Evolutionary conservation across 345 rosid species (phyloP).

Genomic region (Gossypium rotundifolium): DNA sequence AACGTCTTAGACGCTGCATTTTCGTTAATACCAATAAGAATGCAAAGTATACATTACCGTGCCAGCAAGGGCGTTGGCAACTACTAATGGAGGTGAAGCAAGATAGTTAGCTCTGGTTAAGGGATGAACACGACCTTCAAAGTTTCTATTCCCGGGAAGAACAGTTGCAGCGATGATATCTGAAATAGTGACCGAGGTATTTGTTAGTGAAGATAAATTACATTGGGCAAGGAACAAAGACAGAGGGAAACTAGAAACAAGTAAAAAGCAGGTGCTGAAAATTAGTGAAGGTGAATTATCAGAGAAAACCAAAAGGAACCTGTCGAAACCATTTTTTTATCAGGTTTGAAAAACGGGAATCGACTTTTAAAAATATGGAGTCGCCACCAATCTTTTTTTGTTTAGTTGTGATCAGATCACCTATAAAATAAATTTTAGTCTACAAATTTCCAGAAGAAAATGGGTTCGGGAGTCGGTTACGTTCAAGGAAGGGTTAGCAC

Average conservation of each 20-base stretch:
- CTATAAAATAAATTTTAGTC: no score
- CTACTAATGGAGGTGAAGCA: slow-evolving; percentile 48
- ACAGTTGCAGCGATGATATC: slow-evolving; percentile 79
- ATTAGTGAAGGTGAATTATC: no score
- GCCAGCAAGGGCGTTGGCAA: background rate
- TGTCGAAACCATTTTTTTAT: no score
- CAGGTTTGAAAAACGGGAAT: no score
- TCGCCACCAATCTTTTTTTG: no score
- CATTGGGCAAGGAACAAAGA: background rate
- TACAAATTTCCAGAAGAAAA: no score
- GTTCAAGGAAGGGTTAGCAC: no score
- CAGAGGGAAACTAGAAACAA: background rate
- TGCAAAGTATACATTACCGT: background rate
- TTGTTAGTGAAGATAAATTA: background rate
- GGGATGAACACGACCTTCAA: slow-evolving; percentile 86
- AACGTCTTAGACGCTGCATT: background rate
- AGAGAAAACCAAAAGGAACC: no score
- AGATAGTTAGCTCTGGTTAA: slow-evolving; percentile 82
- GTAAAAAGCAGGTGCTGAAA: no score
- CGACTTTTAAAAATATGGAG: no score
- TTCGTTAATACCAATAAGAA: background rate
- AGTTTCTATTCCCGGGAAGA: slow-evolving; percentile 79
- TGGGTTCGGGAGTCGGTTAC: no score
- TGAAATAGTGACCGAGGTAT: slow-evolving; percentile 26
- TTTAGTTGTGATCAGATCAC: no score